Percentiles rank a stretch among this genome's conserved stretches.
Conservation (phyloP, 257 asterid species). For the Nicotiana noctiflora region DNA sequence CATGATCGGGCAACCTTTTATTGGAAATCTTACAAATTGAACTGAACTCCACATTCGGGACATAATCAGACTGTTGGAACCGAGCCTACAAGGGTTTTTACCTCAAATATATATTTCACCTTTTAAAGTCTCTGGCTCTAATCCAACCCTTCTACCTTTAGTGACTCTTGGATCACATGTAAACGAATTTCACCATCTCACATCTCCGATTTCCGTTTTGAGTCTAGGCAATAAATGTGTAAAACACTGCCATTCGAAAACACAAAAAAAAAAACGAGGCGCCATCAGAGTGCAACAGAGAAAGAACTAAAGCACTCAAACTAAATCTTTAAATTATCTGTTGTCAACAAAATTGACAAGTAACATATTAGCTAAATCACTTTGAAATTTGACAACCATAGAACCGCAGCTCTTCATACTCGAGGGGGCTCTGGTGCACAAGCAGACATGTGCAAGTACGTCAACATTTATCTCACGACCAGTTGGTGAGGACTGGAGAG, state of each 20-base stretch:
- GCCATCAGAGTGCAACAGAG: not conserved
- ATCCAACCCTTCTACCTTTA: not conserved
- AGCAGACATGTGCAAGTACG: not conserved
- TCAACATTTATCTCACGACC: not conserved
- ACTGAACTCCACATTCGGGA: not conserved
- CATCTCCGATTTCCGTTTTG: not conserved
- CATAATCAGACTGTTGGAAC: not conserved
- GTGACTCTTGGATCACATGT: not conserved
- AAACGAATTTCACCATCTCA: not conserved
- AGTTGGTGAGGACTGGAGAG: not conserved
- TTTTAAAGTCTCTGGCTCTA: not conserved
- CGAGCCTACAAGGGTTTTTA: not conserved
- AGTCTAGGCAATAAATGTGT: not conserved
- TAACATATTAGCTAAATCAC: constrained; percentile 1
- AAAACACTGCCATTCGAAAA: not conserved
- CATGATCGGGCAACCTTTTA: not conserved
- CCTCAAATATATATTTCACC: not conserved
- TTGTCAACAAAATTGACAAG: not conserved
- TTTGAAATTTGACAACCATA: not conserved
- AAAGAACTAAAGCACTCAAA: not conserved
- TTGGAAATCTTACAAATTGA: not conserved
- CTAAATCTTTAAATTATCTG: not conserved
- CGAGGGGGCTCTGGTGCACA: not conserved
- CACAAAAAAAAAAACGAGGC: not conserved
- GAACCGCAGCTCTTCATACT: not conserved